A percentile compares a stretch with the other conserved stretches of the same genome.
These are phyloP conservation scores for Pseudocercospora fuligena DNA, from an alignment of 2,329 filamentous ascomycete species.

Conservation along the genomic window DNA sequence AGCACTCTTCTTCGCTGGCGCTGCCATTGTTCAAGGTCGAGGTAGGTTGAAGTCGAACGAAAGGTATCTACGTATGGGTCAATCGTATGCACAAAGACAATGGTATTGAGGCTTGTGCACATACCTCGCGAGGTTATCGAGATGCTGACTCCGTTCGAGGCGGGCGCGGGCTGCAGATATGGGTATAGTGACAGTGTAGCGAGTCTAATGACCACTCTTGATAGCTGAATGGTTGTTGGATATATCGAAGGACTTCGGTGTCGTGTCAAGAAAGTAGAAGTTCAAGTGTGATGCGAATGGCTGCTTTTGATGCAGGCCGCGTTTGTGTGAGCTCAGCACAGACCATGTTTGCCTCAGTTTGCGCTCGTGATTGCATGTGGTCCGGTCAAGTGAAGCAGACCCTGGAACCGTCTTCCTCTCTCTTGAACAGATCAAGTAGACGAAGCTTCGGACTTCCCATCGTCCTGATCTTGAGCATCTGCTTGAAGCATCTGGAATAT, in stretches of 20 bases:
- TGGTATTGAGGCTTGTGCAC: not conserved
- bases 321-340: not conserved
- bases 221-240: not conserved
- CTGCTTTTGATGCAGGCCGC: not conserved
- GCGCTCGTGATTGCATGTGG: not conserved
- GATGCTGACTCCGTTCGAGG: not conserved
- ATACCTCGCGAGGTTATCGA: not conserved
- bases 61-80: not conserved
- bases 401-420: not conserved
- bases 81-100: not conserved
- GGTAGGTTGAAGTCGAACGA: not conserved
- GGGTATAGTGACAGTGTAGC: not conserved
- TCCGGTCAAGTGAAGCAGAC: not conserved
- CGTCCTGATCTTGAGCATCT: not conserved
- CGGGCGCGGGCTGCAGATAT: not conserved
- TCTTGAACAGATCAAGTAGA: not conserved
- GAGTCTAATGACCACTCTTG: not conserved
- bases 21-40: not conserved
- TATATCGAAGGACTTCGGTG: not conserved
- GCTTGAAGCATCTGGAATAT: conserved; percentile 4
- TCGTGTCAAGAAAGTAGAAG: not conserved
- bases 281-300: not conserved
- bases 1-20: not conserved
- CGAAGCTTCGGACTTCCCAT: not conserved
- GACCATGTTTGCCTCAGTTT: not conserved